A percentile compares a stretch with the other conserved stretches of the same genome.
Conservation (phyloP, 495 filamentous ascomycete species). For the Parathielavia hyrcaniae region DNA sequence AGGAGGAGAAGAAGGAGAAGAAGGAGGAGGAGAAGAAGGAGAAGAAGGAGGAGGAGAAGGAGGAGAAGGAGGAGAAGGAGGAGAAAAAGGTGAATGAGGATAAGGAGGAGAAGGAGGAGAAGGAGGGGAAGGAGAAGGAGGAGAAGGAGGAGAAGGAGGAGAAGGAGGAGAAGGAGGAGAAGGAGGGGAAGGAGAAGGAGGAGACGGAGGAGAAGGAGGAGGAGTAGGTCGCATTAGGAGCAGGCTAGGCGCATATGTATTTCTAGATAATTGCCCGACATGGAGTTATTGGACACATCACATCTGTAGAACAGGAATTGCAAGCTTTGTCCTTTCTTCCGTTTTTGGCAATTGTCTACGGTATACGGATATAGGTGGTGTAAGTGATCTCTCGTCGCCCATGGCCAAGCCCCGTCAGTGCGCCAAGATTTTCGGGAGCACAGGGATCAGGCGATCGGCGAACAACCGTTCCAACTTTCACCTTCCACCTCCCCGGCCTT, state of each 20-base stretch:
- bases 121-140: background rate
- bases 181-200: background rate
- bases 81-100: background rate
- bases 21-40: too few species aligned
- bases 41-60: background rate
- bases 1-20: background rate
- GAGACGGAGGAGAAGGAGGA: too few species aligned
- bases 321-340: background rate
- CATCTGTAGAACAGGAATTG: too few species aligned
- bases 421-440: background rate
- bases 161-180: background rate
- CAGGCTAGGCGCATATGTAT: too few species aligned
- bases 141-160: background rate
- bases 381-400: background rate
- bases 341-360: background rate
- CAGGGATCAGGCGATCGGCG: background rate
- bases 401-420: background rate
- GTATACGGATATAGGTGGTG: too few species aligned
- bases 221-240: background rate
- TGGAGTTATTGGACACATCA: background rate
- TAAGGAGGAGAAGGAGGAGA: background rate
- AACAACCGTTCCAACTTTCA: background rate
- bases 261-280: too few species aligned
- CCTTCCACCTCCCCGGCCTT: background rate
- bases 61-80: too few species aligned